phyloP scores from a whole-genome alignment of 306 rosid genomes.

The Citrullus amarus region DNA sequence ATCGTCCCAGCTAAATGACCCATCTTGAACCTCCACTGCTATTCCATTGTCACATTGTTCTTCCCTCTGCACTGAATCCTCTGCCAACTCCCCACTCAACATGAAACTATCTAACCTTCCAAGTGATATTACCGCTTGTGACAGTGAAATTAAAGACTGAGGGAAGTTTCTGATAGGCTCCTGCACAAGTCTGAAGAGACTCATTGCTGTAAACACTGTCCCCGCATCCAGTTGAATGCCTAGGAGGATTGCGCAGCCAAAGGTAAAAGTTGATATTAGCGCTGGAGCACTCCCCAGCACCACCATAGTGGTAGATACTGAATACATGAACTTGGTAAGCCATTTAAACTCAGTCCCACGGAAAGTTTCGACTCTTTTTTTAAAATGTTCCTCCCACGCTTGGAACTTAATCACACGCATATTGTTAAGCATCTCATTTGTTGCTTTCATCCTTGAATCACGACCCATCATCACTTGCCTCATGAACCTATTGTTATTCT shows the following conservation, averaged over 20 bases:
- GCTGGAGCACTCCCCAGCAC: constrained; percentile 74
- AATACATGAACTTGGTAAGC: constrained; percentile 74
- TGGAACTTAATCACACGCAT: constrained; percentile 96
- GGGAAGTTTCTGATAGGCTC: constrained; percentile 93
- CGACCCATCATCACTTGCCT: constrained; percentile 60
- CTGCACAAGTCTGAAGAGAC: constrained; percentile 72
- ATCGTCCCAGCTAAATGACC: constrained; percentile 80
- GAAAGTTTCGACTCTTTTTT: constrained; percentile 40
- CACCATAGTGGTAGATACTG: constrained; percentile 36
- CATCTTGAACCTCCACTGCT: constrained; percentile 61
- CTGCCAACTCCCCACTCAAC: constrained; percentile 53
- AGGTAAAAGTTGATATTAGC: constrained; percentile 61
- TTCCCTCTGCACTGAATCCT: constrained; percentile 45
- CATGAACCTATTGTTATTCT: constrained; percentile 48
- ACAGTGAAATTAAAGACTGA: constrained; percentile 75
- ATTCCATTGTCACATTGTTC: constrained; percentile 31
- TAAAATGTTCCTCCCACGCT: constrained; percentile 94
- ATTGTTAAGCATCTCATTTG: constrained; percentile 89
- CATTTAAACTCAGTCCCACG: constrained; percentile 63
- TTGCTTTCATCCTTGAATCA: constrained; percentile 87
- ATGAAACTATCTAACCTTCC: constrained; percentile 73
- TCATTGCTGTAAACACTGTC: constrained; percentile 82
- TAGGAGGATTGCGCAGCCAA: constrained; percentile 54
- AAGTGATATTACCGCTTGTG: constrained; percentile 85
- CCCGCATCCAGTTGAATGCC: constrained; percentile 76